Conservation (phyloP, 352 stramenopile species). For the Elongisporangium anandrum region DNA sequence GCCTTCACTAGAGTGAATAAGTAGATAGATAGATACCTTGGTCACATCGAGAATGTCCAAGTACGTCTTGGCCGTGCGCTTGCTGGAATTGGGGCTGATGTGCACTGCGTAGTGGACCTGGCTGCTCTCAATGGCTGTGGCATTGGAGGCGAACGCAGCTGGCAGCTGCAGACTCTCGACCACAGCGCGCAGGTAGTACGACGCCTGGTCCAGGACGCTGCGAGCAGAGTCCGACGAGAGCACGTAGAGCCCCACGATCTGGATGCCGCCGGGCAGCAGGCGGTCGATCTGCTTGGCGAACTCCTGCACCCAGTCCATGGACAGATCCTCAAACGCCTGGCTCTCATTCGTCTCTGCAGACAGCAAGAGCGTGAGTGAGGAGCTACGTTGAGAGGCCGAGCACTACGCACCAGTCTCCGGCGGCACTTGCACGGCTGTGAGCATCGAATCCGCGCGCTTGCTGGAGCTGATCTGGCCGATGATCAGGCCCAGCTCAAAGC, state of each 20-base stretch:
- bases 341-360: conserved; percentile 22
- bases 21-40: no score
- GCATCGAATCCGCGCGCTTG: conserved; percentile 29
- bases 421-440: conserved; percentile 46
- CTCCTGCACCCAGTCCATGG: conserved; percentile 59
- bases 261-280: conserved; percentile 52
- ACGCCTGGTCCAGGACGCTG: conserved; percentile 25
- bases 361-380: not conserved
- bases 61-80: conserved; percentile 12
- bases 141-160: conserved; percentile 6
- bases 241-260: conserved; percentile 55
- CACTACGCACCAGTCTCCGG: conserved; percentile 24
- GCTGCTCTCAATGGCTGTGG: not conserved
- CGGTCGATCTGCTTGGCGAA: conserved; percentile 66
- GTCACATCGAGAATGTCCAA: conserved; percentile 31
- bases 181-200: conserved; percentile 51
- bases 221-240: conserved; percentile 17
- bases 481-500: conserved; percentile 59
- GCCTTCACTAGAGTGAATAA: no score
- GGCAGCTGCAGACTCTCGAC: conserved; percentile 24
- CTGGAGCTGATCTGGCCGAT: conserved; percentile 44
- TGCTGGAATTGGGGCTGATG: conserved; percentile 18
- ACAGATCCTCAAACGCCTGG: conserved; percentile 43
- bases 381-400: not conserved
- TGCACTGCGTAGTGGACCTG: conserved; percentile 44